These are phyloP conservation scores for Dillenia suffruticosa DNA, from an alignment of 164 flowering plant genomes.

Conservation along the genomic window DNA sequence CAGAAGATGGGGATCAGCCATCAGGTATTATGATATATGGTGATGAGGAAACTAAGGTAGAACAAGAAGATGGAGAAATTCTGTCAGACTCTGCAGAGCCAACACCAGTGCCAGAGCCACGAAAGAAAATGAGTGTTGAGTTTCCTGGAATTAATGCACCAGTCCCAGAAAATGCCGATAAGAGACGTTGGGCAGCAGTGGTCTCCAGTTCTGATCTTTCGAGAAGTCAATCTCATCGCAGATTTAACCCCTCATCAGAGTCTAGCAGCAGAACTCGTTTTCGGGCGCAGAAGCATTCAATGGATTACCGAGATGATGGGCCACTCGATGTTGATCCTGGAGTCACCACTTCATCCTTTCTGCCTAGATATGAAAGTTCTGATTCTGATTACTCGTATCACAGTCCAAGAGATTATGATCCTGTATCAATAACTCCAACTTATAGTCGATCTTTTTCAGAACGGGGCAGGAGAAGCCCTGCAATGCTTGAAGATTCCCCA, in stretches of 20 bases:
- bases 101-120: conserved; percentile 23
- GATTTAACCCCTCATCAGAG: conserved; percentile 34
- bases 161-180: conserved; percentile 81
- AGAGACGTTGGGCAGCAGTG: conserved; percentile 55
- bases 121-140: conserved; percentile 60
- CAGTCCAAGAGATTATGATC: conserved; percentile 29
- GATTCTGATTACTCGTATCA: conserved; percentile 24
- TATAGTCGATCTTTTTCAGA: conserved; percentile 47
- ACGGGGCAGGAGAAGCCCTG: conserved; percentile 47
- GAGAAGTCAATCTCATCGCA: conserved; percentile 27
- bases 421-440: conserved; percentile 36
- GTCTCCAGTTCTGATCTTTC: conserved; percentile 23
- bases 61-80: conserved; percentile 79
- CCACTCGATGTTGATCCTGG: conserved; percentile 55
- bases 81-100: conserved; percentile 12
- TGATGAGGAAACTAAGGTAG: conserved; percentile 48
- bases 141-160: conserved; percentile 97
- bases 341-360: conserved; percentile 25
- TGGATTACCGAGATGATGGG: conserved; percentile 52
- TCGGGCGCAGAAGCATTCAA: conserved; percentile 38
- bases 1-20: conserved; percentile 58
- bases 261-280: conserved; percentile 25
- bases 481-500: conserved; percentile 29
- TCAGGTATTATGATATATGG: conserved; percentile 80
- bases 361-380: conserved; percentile 32